These are phyloP conservation scores for Pascua sp. DNA, from an alignment of 1,284 basidiomycete species.

Conservation along the genomic window DNA sequence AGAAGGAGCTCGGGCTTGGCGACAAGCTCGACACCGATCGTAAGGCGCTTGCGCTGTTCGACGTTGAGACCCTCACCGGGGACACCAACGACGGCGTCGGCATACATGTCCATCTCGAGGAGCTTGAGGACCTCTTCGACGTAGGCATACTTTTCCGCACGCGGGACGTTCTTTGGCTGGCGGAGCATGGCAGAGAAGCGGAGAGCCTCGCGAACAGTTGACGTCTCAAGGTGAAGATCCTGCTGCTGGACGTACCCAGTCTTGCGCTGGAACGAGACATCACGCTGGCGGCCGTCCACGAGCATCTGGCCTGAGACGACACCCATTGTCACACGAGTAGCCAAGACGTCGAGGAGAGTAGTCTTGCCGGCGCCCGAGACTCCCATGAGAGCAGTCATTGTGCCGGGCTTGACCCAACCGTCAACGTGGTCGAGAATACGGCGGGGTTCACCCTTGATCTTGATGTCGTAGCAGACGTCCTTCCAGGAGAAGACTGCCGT, in stretches of 20 bases:
- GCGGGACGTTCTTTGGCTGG: constrained; percentile 65
- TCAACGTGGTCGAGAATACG: constrained; percentile 71
- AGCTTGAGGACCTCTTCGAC: constrained; percentile 22
- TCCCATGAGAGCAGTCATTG: constrained; percentile 65
- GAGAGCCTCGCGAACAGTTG: constrained; percentile 77
- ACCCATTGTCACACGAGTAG: constrained; percentile 72
- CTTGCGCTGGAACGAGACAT: constrained; percentile 62
- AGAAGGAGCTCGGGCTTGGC: constrained; percentile 45
- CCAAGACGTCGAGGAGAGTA: constrained; percentile 76
- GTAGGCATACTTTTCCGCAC: constrained; percentile 53
- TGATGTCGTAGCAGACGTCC: constrained; percentile 59
- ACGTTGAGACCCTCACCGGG: constrained; percentile 48
- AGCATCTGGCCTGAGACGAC: constrained; percentile 74
- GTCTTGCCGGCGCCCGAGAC: constrained; percentile 73
- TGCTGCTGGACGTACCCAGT: constrained; percentile 73
- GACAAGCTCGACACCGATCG: constrained; percentile 67
- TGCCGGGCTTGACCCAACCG: constrained; percentile 78
- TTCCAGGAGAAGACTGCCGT: constrained; percentile 52
- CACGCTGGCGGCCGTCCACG: constrained; percentile 70
- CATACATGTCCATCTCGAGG: constrained; percentile 24
- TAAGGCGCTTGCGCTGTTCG: constrained; percentile 44
- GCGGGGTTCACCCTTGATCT: constrained; percentile 58
- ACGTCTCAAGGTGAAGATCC: constrained; percentile 68
- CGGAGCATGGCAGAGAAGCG: constrained; percentile 76
- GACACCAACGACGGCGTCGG: constrained; percentile 44